Conservation (phyloP, 2,329 filamentous ascomycete species). For the Microdochium paspali region DNA sequence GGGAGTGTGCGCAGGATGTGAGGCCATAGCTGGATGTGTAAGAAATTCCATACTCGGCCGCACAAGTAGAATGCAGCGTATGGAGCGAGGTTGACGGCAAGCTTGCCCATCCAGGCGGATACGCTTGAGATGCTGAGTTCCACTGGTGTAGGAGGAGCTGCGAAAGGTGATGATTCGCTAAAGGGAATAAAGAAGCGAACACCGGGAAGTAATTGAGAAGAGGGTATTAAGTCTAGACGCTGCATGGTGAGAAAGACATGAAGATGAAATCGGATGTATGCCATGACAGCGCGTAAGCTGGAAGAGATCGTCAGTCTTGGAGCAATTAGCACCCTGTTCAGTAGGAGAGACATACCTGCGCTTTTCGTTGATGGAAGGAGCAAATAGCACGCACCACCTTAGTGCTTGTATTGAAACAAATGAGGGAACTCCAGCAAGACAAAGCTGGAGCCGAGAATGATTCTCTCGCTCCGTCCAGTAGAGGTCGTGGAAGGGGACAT, state of each 20-base stretch:
- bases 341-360: slow-evolving; percentile 15
- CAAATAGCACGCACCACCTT: slow-evolving; percentile 14
- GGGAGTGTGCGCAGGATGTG: slow-evolving; percentile 30
- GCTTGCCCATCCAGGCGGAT: slow-evolving; percentile 30
- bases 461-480: slow-evolving; percentile 21
- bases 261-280: slow-evolving; percentile 38
- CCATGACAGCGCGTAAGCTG: slow-evolving; percentile 14
- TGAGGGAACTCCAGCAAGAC: slow-evolving; percentile 29
- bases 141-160: slow-evolving; percentile 30
- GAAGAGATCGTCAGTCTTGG: too few relatives aligned
- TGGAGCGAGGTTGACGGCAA: slow-evolving; percentile 33
- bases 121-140: slow-evolving; percentile 28
- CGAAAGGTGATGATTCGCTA: slow-evolving; percentile 38
- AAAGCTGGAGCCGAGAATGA: slow-evolving; percentile 21
- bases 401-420: slow-evolving; percentile 23
- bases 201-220: slow-evolving; percentile 30
- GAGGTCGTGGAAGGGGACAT: slow-evolving; percentile 37
- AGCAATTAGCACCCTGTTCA: background rate
- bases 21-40: slow-evolving; percentile 26
- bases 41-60: slow-evolving; percentile 24
- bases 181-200: slow-evolving; percentile 46
- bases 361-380: slow-evolving; percentile 8
- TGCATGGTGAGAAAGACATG: slow-evolving; percentile 44
- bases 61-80: slow-evolving; percentile 36
- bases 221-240: slow-evolving; percentile 35